Conservation (phyloP, 768 basidiomycete species). For the Lactifluus volemus region DNA sequence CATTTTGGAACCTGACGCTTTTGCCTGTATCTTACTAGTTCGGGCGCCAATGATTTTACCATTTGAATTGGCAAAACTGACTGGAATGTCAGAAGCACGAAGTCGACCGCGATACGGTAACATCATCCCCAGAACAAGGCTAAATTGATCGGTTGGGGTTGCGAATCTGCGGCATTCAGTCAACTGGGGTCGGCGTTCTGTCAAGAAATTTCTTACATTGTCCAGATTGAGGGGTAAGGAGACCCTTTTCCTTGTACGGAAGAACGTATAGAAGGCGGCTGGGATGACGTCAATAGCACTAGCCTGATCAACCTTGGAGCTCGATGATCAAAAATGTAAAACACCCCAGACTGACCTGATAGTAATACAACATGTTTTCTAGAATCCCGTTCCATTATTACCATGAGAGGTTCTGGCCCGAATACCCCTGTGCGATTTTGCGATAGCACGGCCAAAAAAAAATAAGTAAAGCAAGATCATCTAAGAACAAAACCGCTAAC, state of each 20-base stretch:
- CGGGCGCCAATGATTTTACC: constrained; percentile 41
- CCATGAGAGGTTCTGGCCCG: constrained; percentile 57
- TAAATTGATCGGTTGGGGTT: constrained; percentile 29
- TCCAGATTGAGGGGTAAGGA: constrained; percentile 59
- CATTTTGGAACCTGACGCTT: constrained; percentile 28
- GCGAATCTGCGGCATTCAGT: constrained; percentile 31
- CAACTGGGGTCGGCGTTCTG: not conserved
- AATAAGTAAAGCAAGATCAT: constrained; percentile 41
- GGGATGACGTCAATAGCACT: constrained; percentile 61
- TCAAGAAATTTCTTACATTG: constrained; percentile 36
- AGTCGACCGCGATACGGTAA: constrained; percentile 31
- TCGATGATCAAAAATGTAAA: constrained; percentile 4
- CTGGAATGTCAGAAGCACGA: constrained; percentile 34
- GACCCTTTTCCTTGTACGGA: constrained; percentile 41
- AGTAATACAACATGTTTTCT: constrained; percentile 47
- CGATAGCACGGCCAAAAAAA: not conserved
- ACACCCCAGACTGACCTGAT: constrained; percentile 34
- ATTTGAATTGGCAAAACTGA: constrained; percentile 32
- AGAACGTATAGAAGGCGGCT: constrained; percentile 63
- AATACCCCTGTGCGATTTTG: constrained; percentile 39
- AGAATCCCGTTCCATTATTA: constrained; percentile 39
- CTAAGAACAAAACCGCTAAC: constrained; percentile 25
- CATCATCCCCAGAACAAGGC: constrained; percentile 35
- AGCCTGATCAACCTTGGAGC: constrained; percentile 34
- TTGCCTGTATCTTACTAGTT: constrained; percentile 37